phyloP scores from a whole-genome alignment of 2,329 filamentous ascomycete species.

The Zymoseptoria passerinii region DNA sequence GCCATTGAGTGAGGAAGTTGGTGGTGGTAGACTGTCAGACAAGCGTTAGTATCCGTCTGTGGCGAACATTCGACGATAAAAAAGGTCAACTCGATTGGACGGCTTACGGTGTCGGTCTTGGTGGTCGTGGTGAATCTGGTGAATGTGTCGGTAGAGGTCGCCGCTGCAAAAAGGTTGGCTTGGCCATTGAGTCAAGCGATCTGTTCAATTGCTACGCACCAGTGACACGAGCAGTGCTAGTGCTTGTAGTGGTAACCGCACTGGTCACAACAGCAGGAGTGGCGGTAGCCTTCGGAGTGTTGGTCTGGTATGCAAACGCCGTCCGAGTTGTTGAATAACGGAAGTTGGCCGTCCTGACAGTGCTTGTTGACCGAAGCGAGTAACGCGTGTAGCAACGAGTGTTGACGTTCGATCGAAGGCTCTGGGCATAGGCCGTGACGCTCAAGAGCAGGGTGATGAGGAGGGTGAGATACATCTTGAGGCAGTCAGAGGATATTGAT shows the following conservation, averaged over 20 bases:
- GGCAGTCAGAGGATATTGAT: too few species aligned
- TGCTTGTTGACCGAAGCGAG: not conserved
- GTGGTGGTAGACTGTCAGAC: too few species aligned
- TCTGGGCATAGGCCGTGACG: slow-evolving; percentile 2
- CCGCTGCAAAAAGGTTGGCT: not conserved
- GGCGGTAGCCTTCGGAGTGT: not conserved
- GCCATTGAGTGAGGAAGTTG: too few species aligned
- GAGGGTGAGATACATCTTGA: not conserved
- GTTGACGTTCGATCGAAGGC: slow-evolving; percentile 2
- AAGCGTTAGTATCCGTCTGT: too few species aligned
- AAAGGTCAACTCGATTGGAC: too few species aligned
- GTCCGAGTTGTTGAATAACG: slow-evolving; percentile 1
- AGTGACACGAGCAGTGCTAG: not conserved
- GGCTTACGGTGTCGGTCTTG: too few species aligned
- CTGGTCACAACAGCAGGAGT: not conserved
- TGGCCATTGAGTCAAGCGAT: too few species aligned
- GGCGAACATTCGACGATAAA: too few species aligned
- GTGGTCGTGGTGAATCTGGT: slow-evolving; percentile 2
- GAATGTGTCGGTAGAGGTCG: slow-evolving; percentile 5
- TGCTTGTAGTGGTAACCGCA: not conserved
- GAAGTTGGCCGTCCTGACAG: slow-evolving; percentile 2
- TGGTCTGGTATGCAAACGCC: not conserved
- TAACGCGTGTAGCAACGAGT: slow-evolving; percentile 2
- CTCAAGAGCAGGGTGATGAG: slow-evolving; percentile 1
- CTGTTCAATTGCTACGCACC: too few species aligned